A percentile compares a stretch with the other conserved stretches of the same genome.
phyloP scores from a whole-genome alignment of 495 filamentous ascomycete species.

The Xylona heveae region DNA sequence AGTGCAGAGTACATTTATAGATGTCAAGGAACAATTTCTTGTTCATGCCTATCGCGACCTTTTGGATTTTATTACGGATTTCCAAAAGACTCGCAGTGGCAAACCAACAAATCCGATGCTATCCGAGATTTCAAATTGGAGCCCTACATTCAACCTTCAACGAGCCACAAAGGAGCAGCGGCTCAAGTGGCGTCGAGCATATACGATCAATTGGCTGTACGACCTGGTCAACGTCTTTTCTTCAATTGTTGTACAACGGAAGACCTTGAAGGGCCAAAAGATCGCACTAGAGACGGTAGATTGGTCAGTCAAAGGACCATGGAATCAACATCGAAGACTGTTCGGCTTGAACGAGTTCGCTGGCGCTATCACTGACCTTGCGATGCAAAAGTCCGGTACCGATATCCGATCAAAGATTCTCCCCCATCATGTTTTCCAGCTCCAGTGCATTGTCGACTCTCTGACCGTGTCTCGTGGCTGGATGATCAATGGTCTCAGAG shows the following conservation, averaged over 20 bases:
- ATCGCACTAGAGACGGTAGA: constrained; percentile 15
- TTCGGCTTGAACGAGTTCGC: constrained; percentile 22
- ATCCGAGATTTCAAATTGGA: constrained; percentile 17
- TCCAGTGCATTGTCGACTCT: constrained; percentile 26
- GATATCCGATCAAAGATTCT: constrained; percentile 19
- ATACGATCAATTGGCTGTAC: constrained; percentile 29
- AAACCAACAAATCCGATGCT: constrained; percentile 24
- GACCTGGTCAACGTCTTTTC: constrained; percentile 24
- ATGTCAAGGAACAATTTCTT: constrained; percentile 21
- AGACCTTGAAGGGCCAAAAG: constrained; percentile 13
- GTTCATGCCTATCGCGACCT: constrained; percentile 21
- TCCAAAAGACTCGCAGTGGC: constrained; percentile 20
- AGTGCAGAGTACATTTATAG: constrained; percentile 8
- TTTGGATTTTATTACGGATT: constrained; percentile 24
- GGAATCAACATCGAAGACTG: constrained; percentile 13
- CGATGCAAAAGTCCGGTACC: constrained; percentile 19
- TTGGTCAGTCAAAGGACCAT: constrained; percentile 13
- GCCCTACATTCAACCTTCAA: constrained; percentile 21
- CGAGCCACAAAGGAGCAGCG: constrained; percentile 16
- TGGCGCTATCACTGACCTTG: constrained; percentile 15
- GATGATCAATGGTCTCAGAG: constrained; percentile 12
- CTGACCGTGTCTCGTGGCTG: constrained; percentile 20
- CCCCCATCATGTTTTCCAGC: constrained; percentile 23
- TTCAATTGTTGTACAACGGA: constrained; percentile 18
- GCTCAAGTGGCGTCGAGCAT: constrained; percentile 21